A percentile compares a stretch with the other conserved stretches of the same genome.
These are phyloP conservation scores for Scenedesmus sp. DNA, from an alignment of 163 green algal genomes.

Conservation along the genomic window DNA sequence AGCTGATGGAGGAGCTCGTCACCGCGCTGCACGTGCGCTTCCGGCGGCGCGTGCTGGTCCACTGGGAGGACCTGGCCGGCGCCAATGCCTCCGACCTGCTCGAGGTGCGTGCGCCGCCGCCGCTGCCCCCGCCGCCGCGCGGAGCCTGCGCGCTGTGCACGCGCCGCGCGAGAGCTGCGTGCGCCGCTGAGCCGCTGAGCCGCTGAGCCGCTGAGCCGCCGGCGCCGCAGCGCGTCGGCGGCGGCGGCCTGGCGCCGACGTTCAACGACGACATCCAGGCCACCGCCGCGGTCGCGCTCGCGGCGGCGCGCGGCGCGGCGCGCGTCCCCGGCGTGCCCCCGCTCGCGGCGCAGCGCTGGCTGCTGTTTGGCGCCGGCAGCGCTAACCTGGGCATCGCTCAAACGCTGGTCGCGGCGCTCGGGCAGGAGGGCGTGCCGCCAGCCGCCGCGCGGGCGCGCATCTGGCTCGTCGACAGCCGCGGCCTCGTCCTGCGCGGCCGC, in stretches of 20 bases:
- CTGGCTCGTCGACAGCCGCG: slow-evolving; percentile 61
- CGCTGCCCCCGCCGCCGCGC: too few species aligned
- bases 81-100: slow-evolving; percentile 62
- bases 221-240: too few species aligned
- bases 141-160: slow-evolving; percentile 44
- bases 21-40: slow-evolving; percentile 42
- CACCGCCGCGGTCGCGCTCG: slow-evolving; percentile 74
- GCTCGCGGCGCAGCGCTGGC: slow-evolving; percentile 45
- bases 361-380: slow-evolving; percentile 81
- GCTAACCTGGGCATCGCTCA: slow-evolving; percentile 62
- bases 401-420: slow-evolving; percentile 61
- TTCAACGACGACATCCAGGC: slow-evolving; percentile 92
- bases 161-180: not conserved
- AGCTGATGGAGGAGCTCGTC: slow-evolving; percentile 46
- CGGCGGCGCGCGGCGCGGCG: slow-evolving; percentile 66
- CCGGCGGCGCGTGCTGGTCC: slow-evolving; percentile 51
- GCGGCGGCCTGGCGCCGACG: slow-evolving; percentile 34
- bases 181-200: not conserved
- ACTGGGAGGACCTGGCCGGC: slow-evolving; percentile 69
- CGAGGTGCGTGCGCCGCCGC: not conserved
- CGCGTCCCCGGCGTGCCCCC: slow-evolving; percentile 53
- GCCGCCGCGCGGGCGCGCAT: slow-evolving; percentile 35
- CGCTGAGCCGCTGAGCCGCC: not conserved
- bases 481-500: slow-evolving; percentile 49
- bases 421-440: slow-evolving; percentile 52